Percentiles rank a stretch among this genome's conserved stretches.
phyloP scores from a whole-genome alignment of 2,329 filamentous ascomycete genomes.

The Zelopaecilomyces penicillatus region DNA sequence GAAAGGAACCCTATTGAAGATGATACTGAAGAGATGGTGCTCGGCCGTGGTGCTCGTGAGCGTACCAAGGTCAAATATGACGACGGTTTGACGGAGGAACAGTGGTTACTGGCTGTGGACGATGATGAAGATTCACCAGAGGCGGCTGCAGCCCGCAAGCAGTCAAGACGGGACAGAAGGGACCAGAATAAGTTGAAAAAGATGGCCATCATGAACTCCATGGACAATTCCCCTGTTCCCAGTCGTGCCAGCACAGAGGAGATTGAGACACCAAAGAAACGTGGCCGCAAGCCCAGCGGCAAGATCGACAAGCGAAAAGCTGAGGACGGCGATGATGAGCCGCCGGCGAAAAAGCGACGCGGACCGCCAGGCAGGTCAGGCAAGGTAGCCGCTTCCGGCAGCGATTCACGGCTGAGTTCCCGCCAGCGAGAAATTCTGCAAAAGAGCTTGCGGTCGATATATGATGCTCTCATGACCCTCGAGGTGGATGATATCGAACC shows the following conservation, averaged over 20 bases:
- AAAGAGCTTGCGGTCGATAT: constrained; percentile 66
- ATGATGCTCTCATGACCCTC: constrained; percentile 72
- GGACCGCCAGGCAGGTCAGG: constrained; percentile 64
- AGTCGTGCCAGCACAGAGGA: constrained; percentile 81
- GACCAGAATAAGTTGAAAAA: constrained; percentile 67
- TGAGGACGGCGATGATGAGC: constrained; percentile 66
- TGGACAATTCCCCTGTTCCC: constrained; percentile 65
- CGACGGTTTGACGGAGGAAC: constrained; percentile 94
- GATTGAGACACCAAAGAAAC: constrained; percentile 66
- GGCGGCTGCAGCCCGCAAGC: constrained; percentile 83
- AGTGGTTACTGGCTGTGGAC: constrained; percentile 97
- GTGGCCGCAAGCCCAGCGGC: constrained; percentile 68
- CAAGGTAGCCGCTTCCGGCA: constrained; percentile 32
- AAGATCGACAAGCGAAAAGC: constrained; percentile 84
- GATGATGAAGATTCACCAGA: constrained; percentile 93
- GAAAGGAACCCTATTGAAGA: constrained; percentile 77
- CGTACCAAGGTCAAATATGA: constrained; percentile 92
- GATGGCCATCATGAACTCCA: constrained; percentile 20
- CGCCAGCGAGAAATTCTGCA: constrained; percentile 73
- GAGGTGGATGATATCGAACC: constrained; percentile 67
- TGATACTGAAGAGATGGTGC: constrained; percentile 64
- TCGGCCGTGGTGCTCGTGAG: constrained; percentile 88
- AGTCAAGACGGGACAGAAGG: constrained; percentile 73
- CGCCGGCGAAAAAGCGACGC: constrained; percentile 69
- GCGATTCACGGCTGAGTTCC: constrained; percentile 45